phyloP scores from a whole-genome alignment of 2,329 filamentous ascomycete species.

The Pestalotiopsis sp. region DNA sequence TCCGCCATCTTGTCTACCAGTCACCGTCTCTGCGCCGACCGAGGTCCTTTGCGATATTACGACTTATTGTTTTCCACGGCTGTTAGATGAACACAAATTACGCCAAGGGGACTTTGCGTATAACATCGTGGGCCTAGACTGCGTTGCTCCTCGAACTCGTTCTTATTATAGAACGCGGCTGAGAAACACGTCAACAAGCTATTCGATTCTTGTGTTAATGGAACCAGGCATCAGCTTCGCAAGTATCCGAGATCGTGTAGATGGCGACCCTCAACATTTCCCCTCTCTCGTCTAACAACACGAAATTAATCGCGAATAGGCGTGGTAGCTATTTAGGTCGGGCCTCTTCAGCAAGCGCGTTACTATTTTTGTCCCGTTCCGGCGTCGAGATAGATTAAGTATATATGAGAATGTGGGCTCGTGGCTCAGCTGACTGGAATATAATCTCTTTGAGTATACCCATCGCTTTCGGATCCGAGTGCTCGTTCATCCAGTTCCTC shows the following conservation, averaged over 20 bases:
- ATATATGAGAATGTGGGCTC: conserved; percentile 29
- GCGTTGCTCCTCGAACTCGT: neutral
- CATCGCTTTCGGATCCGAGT: neutral
- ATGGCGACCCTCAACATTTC: conserved; percentile 15
- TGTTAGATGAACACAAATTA: conserved; percentile 49
- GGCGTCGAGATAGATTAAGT: conserved; percentile 37
- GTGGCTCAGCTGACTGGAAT: conserved; percentile 1
- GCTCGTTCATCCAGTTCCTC: no score
- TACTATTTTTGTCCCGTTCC: conserved; percentile 37
- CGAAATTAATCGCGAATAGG: neutral
- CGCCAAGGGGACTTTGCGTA: conserved; percentile 33
- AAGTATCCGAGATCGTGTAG: conserved; percentile 25
- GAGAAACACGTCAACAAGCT: neutral
- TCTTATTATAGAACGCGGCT: conserved; percentile 29
- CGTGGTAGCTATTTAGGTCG: neutral
- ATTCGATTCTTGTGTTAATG: conserved; percentile 9
- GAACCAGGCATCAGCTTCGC: conserved; percentile 10
- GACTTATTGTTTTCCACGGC: conserved; percentile 40
- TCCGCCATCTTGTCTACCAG: neutral
- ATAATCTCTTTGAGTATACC: neutral
- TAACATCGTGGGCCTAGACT: conserved; percentile 17
- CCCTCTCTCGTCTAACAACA: neutral
- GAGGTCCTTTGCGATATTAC: conserved; percentile 39
- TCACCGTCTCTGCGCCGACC: neutral
- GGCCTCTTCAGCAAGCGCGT: conserved; percentile 14